Base-by-base conservation (phyloP, 1,139 yeast genomes). In the Hanseniaspora sp. region DNA sequence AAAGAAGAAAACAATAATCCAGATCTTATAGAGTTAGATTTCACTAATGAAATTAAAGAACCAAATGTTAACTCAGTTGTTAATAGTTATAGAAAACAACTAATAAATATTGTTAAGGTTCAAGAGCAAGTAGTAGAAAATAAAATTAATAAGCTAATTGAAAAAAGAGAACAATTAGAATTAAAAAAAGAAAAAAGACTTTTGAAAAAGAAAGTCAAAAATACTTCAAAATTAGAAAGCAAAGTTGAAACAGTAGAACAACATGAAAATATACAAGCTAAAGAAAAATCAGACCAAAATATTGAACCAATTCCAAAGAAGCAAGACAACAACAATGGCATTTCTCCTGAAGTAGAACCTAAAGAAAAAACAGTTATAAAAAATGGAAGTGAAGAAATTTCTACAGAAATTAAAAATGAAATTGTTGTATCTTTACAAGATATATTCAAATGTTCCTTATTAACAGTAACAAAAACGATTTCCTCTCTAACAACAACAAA, bases 391-490 rank as follows among this genome's bases (percentile, higher is more conserved):
- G 43, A 18, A 7, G 13, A 33, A 33, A 13, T 33, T 33, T 3
- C 35, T 33, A 33, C 11, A 33, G 35, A 33, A 5, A 12, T 18
- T 18, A 18, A 42, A 18, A 13, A 33, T 37, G 8, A 44, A 35
- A 15, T 23, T 5, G 35, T 18, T 30, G 30, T 31, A 7, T 15
- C 45, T 18, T 35, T 39, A 7, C 31, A 37, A 31, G 48, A 49
- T 17, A 37, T 54, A 11, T 43, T 46, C 7, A 46, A 46, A 18
- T 45, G 46, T n/a, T 48, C 54, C 1, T 33, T 54, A 11, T 15
- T 38, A 33, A 46, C 48, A 5, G 23, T 59, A 30, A 67, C 62
- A 37, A 53, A 58, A 17, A 60, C 64, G 31, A 63, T 62, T 52
- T 54, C 57, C 3, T 62, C 61, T 46, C 61, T 67, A 9, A 54